A percentile compares a stretch with the other conserved stretches of the same genome.
phyloP scores from a whole-genome alignment of 352 stramenopile genomes.

The Globisporangium recalcitrans region DNA sequence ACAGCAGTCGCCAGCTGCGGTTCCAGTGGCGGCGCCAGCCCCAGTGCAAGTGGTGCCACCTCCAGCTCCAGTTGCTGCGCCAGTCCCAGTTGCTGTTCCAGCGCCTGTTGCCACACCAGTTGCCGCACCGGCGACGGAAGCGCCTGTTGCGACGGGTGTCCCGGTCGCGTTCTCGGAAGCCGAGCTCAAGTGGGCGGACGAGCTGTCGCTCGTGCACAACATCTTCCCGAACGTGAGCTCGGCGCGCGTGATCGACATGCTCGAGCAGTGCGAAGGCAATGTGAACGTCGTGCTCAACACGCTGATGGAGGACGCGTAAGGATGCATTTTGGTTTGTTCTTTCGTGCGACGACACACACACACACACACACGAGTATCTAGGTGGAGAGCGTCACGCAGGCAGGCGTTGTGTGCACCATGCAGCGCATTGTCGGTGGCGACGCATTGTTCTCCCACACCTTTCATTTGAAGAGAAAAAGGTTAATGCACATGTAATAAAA shows the following conservation, averaged over 20 bases:
- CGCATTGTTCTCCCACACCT: not conserved
- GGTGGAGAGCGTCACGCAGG: not conserved
- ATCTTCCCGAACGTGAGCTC: slow-evolving; percentile 60
- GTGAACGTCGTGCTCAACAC: slow-evolving; percentile 72
- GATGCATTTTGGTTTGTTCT: not conserved
- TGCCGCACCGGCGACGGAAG: slow-evolving; percentile 5
- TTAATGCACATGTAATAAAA: slow-evolving; percentile 1
- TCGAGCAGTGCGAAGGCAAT: slow-evolving; percentile 62
- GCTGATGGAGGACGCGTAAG: slow-evolving; percentile 51
- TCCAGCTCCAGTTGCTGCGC: slow-evolving; percentile 10
- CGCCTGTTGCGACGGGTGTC: slow-evolving; percentile 17
- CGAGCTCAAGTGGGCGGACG: slow-evolving; percentile 69
- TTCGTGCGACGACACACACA: not conserved
- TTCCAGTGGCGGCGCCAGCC: slow-evolving; percentile 3
- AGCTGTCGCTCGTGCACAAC: slow-evolving; percentile 52
- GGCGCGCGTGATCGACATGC: slow-evolving; percentile 41
- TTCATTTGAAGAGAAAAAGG: not conserved
- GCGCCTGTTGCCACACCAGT: slow-evolving; percentile 4
- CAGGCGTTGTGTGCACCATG: not conserved
- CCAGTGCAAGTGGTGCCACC: not conserved
- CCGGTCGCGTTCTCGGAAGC: slow-evolving; percentile 43
- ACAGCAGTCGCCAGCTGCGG: slow-evolving; percentile 13
- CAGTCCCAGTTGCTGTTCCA: slow-evolving; percentile 6
- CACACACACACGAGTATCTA: not conserved
- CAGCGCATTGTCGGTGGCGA: not conserved